Base-by-base conservation (phyloP, 1,139 yeast species). In the Zhuliangozyma blackwelliae region DNA sequence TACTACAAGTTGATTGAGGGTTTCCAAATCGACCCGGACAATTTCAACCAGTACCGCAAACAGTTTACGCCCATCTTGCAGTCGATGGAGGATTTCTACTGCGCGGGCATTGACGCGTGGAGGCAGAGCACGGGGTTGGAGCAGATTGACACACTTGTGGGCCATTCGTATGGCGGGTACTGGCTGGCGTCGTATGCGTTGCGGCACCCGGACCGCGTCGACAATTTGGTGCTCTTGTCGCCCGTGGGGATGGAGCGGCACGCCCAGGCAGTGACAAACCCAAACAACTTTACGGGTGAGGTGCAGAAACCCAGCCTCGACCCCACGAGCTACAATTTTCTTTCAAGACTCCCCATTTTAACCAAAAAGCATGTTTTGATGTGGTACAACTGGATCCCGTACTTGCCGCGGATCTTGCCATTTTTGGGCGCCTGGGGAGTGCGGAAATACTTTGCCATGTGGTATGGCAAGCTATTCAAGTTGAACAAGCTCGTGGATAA, bases 221-320 rank as follows among this genome's bases (percentile, higher is more conserved):
- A 75, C 21, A 77, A 78, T 44, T 65, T 92, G 42, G 72, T 88
- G 26, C 66, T 92, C 28, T 79, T 87, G 2, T 85, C 96, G 2
- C 98, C 98, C 0, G 95, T 90, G 0, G 97, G 97, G 0, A 85
- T 92, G 20, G 95, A 87, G 48, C 67, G 87, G 37, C 79, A 78
- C 38, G 76, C 82, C 1, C 79, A 72, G 51, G 81, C 89, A 0
- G 60, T 82, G 2, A 70, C 76, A 23, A 76, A 78, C 41, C 46
- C 53, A 39, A 50, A 50, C 8, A 35, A 41, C 9, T 29, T 46
- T 5, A 38, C 32, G 37, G 42, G 33, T 36, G 52, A 37, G 27
- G 40, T 40, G 1, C 40, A 59, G 8, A 45, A 43, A 27, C 77
- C 77, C 1, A 49, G 61, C 3, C 45, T 71, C 10, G 72, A 68